Conservation (phyloP, 208 protist species). For the Acanthamoeba rhysodes region DNA sequence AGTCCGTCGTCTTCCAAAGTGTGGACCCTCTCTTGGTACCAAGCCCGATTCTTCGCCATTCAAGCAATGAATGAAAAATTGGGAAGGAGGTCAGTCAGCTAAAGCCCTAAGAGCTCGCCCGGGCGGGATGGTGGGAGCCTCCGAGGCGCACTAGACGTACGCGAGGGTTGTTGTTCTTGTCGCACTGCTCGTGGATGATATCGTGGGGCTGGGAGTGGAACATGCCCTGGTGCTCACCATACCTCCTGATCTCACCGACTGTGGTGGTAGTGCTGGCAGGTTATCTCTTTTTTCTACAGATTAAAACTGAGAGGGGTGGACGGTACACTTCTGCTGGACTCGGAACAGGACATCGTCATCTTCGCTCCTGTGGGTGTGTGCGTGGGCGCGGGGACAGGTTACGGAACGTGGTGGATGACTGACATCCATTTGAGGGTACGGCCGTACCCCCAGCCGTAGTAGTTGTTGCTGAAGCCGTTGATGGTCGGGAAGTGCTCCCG, state of each 20-base stretch:
- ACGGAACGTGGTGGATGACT: neutral
- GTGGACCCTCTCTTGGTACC: neutral
- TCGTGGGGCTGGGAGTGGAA: too few species aligned
- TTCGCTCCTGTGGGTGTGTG: neutral
- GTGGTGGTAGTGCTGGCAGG: too few species aligned
- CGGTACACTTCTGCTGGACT: neutral
- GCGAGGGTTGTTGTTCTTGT: too few species aligned
- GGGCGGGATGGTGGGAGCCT: too few species aligned
- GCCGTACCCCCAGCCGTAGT: neutral
- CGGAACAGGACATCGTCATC: neutral
- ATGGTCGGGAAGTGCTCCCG: neutral
- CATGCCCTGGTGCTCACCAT: too few species aligned
- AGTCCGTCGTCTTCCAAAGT: neutral
- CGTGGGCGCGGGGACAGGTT: neutral
- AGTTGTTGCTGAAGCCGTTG: slow-evolving; percentile 28
- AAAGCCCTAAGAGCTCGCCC: neutral
- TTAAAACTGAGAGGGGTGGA: too few species aligned
- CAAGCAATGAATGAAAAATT: neutral
- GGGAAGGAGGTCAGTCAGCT: neutral
- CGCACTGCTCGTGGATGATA: too few species aligned
- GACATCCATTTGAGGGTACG: too few species aligned
- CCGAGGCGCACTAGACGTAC: too few species aligned
- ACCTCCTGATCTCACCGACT: too few species aligned
- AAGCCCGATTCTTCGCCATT: neutral
- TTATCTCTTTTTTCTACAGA: too few species aligned